Evolutionary conservation across 176 grass and related monocot species (phyloP), one percentile per base, ranked within the genome.

Genomic region (Panicum miliaceum): DNA sequence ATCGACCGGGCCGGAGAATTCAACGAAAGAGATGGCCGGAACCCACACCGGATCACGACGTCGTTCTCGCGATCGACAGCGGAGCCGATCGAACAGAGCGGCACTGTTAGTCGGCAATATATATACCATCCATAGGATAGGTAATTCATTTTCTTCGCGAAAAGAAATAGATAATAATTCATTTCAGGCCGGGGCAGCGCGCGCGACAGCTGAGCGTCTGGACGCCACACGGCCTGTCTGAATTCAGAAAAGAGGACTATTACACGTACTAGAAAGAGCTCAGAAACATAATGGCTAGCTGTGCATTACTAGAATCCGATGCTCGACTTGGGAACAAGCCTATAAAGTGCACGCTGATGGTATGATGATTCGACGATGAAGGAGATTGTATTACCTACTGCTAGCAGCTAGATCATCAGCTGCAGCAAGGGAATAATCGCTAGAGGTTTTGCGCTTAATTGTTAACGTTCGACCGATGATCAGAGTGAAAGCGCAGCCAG

Each of bases 301-400:
- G 12, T 14, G 45, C 36, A 27, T 81, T 63, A 14, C 23, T n/a
- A 74, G 80, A 86, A 90, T 86, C 88, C n/a, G 88, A 79, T 90
- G 78, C 84, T 77, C 63, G 7, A 4, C 27, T 4, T 82, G 57
- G 6, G n/a, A 40, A 26, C 81, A 48, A 42, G 79, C 41, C 73
- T 84, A 66, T 15, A 79, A 38, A 35, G 38, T 40, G 18, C 53
- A n/a, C 40, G 2, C 41, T 37, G 36, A 65, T 73, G 65, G 32
- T 16, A n/a, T 52, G 57, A 64, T 83, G 57, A 64, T 83, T 81
- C 35, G 51, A 53, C 19, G 29, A 32, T 32, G 70, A n/a, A n/a
- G n/a, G 42, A 32, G 52, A 69, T 69, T 64, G 41, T 40, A 4
- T 52, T 52, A 52, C 9, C 13, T 12, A 40, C 46, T 35, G 35